phyloP scores from a whole-genome alignment of 352 stramenopile genomes.

The Phytophthora pistaciae region DNA sequence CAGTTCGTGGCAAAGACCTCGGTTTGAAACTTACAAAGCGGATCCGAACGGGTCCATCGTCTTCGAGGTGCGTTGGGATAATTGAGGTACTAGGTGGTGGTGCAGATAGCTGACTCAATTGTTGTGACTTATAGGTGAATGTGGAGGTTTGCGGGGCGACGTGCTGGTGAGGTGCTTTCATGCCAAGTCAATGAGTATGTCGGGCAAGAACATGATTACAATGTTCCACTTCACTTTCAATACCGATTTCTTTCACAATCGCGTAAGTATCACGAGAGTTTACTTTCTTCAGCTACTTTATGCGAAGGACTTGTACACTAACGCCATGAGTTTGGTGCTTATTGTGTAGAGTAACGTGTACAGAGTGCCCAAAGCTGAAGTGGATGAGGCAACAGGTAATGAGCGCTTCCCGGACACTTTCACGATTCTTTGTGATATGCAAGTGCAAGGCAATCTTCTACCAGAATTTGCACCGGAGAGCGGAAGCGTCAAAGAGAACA shows the following conservation, averaged over 20 bases:
- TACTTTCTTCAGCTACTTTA: too few species aligned
- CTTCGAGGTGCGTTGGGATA: constrained; percentile 48
- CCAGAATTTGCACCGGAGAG: neutral
- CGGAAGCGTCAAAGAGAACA: neutral
- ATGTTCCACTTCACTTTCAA: constrained; percentile 91
- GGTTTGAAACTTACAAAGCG: constrained; percentile 69
- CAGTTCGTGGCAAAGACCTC: constrained; percentile 71
- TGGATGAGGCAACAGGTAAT: constrained; percentile 68
- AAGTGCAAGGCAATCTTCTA: neutral
- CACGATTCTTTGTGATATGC: neutral
- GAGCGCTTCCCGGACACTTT: constrained; percentile 65
- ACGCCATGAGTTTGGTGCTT: too few species aligned
- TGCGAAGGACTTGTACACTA: too few species aligned
- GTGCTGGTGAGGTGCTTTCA: constrained; percentile 80
- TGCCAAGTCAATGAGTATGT: constrained; percentile 72
- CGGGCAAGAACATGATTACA: constrained; percentile 84
- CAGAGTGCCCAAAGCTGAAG: constrained; percentile 61
- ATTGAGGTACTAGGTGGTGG: neutral
- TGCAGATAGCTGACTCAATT: too few species aligned
- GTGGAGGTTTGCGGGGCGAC: constrained; percentile 78
- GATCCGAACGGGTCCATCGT: constrained; percentile 62
- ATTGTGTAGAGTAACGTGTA: constrained; percentile 53
- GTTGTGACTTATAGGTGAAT: constrained; percentile 39
- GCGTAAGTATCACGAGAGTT: constrained; percentile 48
- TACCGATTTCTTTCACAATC: constrained; percentile 82